These are phyloP conservation scores for Penicillium sp. DNA, from an alignment of 2,329 filamentous ascomycete genomes.

Conservation along the genomic window DNA sequence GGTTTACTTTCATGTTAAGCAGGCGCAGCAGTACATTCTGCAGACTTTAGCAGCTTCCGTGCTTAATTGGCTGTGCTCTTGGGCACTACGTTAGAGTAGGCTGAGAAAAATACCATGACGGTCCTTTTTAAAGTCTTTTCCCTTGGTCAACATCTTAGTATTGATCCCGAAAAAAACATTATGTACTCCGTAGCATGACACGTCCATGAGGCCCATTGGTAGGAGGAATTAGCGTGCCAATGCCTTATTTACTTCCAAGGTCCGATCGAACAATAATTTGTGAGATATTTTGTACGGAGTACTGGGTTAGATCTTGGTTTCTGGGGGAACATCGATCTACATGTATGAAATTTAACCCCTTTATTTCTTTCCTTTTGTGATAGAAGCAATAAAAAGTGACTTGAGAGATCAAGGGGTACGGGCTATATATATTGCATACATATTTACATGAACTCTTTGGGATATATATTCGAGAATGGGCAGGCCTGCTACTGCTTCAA, in stretches of 20 bases:
- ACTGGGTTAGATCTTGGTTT: not conserved
- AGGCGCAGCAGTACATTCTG: conserved; percentile 54
- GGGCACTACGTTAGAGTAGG: conserved; percentile 5
- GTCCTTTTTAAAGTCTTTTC: not conserved
- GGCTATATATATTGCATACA: not conserved
- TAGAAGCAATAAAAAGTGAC: not conserved
- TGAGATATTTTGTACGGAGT: not conserved
- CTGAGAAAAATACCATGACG: not conserved
- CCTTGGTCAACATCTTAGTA: not conserved
- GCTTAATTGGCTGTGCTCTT: conserved; percentile 40
- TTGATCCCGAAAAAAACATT: no score
- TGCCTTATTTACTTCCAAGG: not conserved
- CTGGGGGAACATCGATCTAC: not conserved
- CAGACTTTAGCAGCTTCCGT: conserved; percentile 49
- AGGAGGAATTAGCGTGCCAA: not conserved
- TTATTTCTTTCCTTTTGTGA: not conserved
- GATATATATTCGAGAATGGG: not conserved
- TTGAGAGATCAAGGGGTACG: not conserved
- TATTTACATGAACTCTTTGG: not conserved
- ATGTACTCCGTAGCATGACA: no score
- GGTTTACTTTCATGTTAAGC: conserved; percentile 55
- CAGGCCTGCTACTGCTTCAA: no score
- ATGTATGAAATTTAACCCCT: not conserved
- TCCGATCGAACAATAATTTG: not conserved
- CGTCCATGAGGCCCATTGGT: not conserved